Evolutionary conservation across 2,329 filamentous ascomycete genomes (phyloP).

Genomic region (Ramularia endophylla): DNA sequence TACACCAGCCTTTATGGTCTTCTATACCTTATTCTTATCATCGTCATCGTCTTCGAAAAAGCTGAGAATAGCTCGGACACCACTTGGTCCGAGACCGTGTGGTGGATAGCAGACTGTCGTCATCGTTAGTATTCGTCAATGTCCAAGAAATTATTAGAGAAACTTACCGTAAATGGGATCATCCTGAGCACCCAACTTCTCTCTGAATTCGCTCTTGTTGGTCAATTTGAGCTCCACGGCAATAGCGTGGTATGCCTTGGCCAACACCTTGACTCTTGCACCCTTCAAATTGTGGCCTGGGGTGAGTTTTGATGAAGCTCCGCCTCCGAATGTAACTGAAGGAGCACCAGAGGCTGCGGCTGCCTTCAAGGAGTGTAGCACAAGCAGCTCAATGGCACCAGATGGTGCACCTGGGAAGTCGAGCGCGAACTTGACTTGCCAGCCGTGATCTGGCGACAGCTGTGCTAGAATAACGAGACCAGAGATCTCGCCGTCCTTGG

Average conservation of each 20-base stretch:
- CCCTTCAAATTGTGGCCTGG: conserved; percentile 78
- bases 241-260: conserved; percentile 74
- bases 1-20: too few relatives aligned
- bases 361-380: conserved; percentile 63
- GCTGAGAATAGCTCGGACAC: conserved; percentile 77
- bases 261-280: conserved; percentile 72
- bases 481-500: conserved; percentile 63
- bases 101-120: conserved; percentile 72
- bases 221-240: conserved; percentile 76
- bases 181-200: conserved; percentile 80
- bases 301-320: conserved; percentile 66
- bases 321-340: conserved; percentile 79
- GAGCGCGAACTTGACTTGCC: conserved; percentile 94
- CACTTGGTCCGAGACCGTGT: conserved; percentile 74
- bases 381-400: conserved; percentile 78
- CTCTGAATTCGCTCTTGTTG: conserved; percentile 81
- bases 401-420: conserved; percentile 85
- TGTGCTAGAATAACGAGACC: conserved; percentile 79
- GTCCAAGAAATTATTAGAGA: not conserved
- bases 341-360: conserved; percentile 54
- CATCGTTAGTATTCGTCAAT: conserved; percentile 9
- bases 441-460: conserved; percentile 73
- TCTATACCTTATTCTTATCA: too few relatives aligned
- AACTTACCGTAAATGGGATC: conserved; percentile 64
- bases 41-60: conserved; percentile 66